Conservation (phyloP, 176 grass and related monocot genomes). For the Zizania latifolia region DNA sequence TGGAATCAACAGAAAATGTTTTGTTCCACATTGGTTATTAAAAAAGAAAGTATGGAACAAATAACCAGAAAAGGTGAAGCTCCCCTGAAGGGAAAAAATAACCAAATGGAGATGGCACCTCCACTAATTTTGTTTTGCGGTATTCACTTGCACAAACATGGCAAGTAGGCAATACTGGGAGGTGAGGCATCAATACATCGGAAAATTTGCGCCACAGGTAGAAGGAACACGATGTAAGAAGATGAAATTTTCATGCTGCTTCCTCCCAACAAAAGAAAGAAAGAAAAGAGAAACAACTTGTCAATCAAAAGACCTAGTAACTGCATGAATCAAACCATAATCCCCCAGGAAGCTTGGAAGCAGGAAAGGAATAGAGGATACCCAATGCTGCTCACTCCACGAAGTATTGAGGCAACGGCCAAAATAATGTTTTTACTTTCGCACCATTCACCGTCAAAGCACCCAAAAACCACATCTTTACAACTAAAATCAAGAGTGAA, state of each 20-base stretch:
- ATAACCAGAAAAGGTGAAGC: background rate
- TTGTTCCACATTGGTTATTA: background rate
- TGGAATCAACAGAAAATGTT: background rate
- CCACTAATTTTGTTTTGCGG: background rate
- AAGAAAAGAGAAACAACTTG: background rate
- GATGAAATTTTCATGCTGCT: background rate
- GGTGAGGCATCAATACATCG: background rate
- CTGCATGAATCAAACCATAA: background rate
- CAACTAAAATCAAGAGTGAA: background rate
- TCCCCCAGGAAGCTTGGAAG: background rate
- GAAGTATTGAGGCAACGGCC: background rate
- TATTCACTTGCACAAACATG: background rate
- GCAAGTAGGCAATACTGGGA: background rate
- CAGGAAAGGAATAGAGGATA: background rate
- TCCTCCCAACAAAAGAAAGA: background rate
- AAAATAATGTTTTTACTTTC: background rate
- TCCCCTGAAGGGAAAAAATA: background rate
- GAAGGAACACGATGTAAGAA: background rate
- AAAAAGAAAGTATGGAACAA: background rate
- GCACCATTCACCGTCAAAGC: background rate
- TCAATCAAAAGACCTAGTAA: background rate
- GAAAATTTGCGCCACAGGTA: background rate
- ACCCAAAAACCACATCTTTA: constrained; percentile 9
- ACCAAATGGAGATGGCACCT: background rate
- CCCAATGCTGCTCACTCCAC: background rate